Base-by-base conservation (phyloP, 2,329 filamentous ascomycete species). In the Lecanoromycetidae sp. region DNA sequence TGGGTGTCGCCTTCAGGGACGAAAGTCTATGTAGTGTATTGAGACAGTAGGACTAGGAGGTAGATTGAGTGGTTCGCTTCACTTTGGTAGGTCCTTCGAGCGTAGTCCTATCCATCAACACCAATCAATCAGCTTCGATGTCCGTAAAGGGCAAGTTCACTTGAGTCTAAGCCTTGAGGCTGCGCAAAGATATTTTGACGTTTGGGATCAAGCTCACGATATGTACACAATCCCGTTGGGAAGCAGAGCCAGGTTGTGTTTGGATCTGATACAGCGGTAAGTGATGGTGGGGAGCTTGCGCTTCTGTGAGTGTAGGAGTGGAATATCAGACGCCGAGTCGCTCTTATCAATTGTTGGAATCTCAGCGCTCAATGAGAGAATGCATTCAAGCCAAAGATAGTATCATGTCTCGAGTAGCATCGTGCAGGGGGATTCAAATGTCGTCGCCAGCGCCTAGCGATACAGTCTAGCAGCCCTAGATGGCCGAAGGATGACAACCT, bases 91-190 rank as follows among this genome's bases (percentile, higher is more conserved):
- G n/a, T n/a, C n/a, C n/a, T n/a, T n/a, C 8, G 25, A 33, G 35
- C 12, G 34, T 15, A 25, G n/a, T 38, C 36, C 44, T 46, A 34
- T 15, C 33, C 27, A 32, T 38, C 6, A 15, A 30, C 8, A 36
- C 17, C 29, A 42, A 37, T 10, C 4, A 23, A 8, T 42, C 42
- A 47, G 45, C 38, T 27, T 30, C 8, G 13, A 15, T 15, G 20
- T 47, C 23, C 10, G 15, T 15, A 47, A 20, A 35, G 17, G 23
- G 36, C n/a, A 40, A 34, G 17, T 10, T 4, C 13, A 32, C 4
- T 29, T 19, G 27, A 12, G 29, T 44, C 47, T 49, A 49, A 49
- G 47, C 47, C 40, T 37, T 45, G 47, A 34, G 47, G 47, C 47
- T 49, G 47, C 46, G 46, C 41, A 49, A 34, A 49, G 15, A n/a